Percentiles rank a stretch among this genome's conserved stretches.
Conservation (phyloP, 768 basidiomycete species). For the Guyanaporus albipodus region DNA sequence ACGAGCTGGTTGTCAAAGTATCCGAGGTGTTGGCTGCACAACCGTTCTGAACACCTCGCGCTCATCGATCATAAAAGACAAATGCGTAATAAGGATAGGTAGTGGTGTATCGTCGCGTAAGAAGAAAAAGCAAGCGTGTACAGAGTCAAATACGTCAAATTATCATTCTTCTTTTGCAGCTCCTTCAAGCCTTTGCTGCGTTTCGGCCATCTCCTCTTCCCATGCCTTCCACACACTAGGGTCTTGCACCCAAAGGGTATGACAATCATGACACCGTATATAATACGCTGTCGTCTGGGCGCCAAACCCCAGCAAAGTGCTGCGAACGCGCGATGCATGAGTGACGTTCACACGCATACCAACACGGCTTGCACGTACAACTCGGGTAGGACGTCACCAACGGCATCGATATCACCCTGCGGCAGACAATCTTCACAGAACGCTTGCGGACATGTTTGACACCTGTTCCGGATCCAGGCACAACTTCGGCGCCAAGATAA, state of each 20-base stretch:
- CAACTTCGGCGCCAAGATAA: slow-evolving; percentile 3
- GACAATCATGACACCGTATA: slow-evolving; percentile 51
- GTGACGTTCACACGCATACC: neutral
- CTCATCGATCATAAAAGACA: neutral
- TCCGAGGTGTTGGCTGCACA: slow-evolving; percentile 54
- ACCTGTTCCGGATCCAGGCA: slow-evolving; percentile 31
- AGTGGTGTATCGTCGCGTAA: neutral
- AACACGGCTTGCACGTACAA: slow-evolving; percentile 39
- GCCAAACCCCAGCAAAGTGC: slow-evolving; percentile 40
- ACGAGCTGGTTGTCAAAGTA: slow-evolving; percentile 48
- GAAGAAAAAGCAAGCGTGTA: neutral
- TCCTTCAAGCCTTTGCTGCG: slow-evolving; percentile 32
- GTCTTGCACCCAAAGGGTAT: slow-evolving; percentile 33
- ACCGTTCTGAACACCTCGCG: slow-evolving; percentile 37
- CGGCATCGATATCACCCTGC: slow-evolving; percentile 42
- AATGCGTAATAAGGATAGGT: neutral
- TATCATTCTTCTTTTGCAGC: neutral
- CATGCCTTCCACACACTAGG: slow-evolving; percentile 40
- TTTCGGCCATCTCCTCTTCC: slow-evolving; percentile 40
- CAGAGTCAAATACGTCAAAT: neutral
- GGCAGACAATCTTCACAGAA: slow-evolving; percentile 63
- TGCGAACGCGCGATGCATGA: slow-evolving; percentile 22
- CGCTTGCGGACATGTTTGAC: slow-evolving; percentile 55
- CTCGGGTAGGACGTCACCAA: slow-evolving; percentile 56
- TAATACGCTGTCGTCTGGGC: slow-evolving; percentile 38